A percentile compares a stretch with the other conserved stretches of the same genome.
These are phyloP conservation scores for Rhizoclosmatium hyalinum DNA, from an alignment of 371 early-diverging fungal genomes.

Conservation along the genomic window DNA sequence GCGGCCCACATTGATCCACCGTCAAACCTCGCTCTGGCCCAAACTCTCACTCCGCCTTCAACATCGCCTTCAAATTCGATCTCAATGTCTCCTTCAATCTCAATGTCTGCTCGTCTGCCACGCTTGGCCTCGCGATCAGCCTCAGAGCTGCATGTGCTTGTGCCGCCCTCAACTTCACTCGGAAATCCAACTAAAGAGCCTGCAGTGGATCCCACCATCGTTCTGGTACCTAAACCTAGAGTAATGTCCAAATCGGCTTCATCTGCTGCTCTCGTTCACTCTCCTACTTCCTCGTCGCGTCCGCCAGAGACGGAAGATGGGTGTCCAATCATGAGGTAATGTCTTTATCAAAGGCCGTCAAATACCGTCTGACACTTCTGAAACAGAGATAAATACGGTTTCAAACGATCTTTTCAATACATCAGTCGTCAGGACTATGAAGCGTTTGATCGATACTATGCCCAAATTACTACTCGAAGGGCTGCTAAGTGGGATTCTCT, in stretches of 20 bases:
- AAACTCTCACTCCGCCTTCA: background rate
- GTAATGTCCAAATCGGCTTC: background rate
- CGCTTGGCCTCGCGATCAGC: conserved; percentile 6
- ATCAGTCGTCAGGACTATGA: conserved; percentile 39
- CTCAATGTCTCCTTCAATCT: background rate
- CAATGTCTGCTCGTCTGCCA: conserved; percentile 1
- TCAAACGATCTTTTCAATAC: conserved; percentile 38
- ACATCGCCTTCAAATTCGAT: background rate
- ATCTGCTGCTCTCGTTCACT: background rate
- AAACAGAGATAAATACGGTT: conserved; percentile 45
- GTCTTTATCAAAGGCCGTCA: too few relatives aligned
- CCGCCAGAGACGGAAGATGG: background rate
- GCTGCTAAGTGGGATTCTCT: conserved; percentile 40
- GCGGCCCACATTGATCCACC: background rate
- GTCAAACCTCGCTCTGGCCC: background rate
- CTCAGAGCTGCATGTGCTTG: background rate
- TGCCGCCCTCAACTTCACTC: background rate
- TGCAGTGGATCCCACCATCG: background rate
- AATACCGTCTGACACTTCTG: too few relatives aligned
- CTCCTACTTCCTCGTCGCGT: background rate
- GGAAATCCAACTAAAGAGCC: background rate
- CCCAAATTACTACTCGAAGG: conserved; percentile 29
- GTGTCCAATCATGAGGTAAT: too few relatives aligned
- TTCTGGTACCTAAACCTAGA: background rate
- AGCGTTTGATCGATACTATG: conserved; percentile 40